phyloP scores from a whole-genome alignment of 257 asterid genomes.

The Salvia miltiorrhiza region DNA sequence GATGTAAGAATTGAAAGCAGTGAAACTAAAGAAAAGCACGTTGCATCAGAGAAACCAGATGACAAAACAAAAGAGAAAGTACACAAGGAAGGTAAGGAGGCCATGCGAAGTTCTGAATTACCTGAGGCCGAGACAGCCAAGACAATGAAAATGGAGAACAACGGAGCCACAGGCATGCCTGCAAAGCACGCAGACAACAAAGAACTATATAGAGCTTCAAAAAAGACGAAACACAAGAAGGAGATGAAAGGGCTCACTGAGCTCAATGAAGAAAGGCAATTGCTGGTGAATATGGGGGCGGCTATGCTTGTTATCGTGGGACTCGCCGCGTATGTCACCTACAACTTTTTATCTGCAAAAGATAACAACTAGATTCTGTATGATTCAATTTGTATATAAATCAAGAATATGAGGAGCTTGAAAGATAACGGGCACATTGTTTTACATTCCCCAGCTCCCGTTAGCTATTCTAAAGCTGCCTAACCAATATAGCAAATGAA shows the following conservation, averaged over 20 bases:
- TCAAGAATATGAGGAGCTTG: neutral
- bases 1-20: neutral
- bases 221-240: conserved; percentile 26
- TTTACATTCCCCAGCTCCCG: neutral
- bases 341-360: conserved; percentile 31
- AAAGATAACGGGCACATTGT: conserved; percentile 11
- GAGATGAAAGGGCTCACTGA: conserved; percentile 39
- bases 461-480: conserved; percentile 5
- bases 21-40: conserved; percentile 15
- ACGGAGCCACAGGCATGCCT: neutral
- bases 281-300: conserved; percentile 63
- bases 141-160: conserved; percentile 13
- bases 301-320: conserved; percentile 65
- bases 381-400: conserved; percentile 4
- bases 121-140: conserved; percentile 14
- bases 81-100: conserved; percentile 16
- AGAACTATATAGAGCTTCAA: conserved; percentile 10
- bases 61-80: conserved; percentile 5
- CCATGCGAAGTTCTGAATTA: conserved; percentile 17
- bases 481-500: neutral
- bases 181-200: conserved; percentile 14
- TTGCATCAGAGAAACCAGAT: conserved; percentile 17
- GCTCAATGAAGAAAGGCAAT: conserved; percentile 53
- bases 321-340: conserved; percentile 49
- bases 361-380: conserved; percentile 23